Evolutionary conservation across 495 filamentous ascomycete species (phyloP).

Genomic region (Aspergillus coremiiformis): DNA sequence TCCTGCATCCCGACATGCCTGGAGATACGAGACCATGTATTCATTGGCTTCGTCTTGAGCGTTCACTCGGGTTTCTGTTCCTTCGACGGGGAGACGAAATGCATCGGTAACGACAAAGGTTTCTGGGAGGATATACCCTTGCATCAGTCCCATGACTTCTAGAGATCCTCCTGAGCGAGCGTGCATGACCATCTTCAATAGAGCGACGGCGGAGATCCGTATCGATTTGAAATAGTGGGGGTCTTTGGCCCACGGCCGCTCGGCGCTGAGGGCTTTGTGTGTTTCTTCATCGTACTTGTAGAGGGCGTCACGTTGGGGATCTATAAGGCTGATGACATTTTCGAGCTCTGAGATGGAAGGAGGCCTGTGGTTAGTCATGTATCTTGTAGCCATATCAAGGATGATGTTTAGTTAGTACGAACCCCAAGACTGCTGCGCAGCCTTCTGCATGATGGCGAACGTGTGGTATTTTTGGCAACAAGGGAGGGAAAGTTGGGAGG

Average conservation of each 20-base stretch:
- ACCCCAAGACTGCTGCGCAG: constrained; percentile 58
- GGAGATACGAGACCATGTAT: constrained; percentile 85
- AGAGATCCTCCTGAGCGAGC: constrained; percentile 84
- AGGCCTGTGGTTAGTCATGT: constrained; percentile 7
- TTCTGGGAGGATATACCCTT: constrained; percentile 74
- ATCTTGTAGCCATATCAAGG: not conserved
- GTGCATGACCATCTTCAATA: constrained; percentile 99
- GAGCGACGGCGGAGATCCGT: constrained; percentile 85
- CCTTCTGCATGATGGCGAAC: constrained; percentile 27
- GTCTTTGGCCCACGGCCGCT: constrained; percentile 75
- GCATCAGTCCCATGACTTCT: constrained; percentile 98
- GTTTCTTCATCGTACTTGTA: constrained; percentile 68
- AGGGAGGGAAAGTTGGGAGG: constrained; percentile 2
- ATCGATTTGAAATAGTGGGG: constrained; percentile 87
- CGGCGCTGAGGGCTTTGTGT: constrained; percentile 49
- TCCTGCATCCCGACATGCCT: constrained; percentile 62
- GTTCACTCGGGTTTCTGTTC: constrained; percentile 96
- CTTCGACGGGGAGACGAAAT: constrained; percentile 90
- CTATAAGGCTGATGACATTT: constrained; percentile 75
- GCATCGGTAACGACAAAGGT: constrained; percentile 93
- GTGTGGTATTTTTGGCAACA: not conserved
- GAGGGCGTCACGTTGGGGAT: constrained; percentile 80
- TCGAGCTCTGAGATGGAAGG: constrained; percentile 63
- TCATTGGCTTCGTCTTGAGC: constrained; percentile 92
- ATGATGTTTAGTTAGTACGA: constrained; percentile 7